Evolutionary conservation across 768 basidiomycete genomes (phyloP).

Genomic region (Leccinum obscurum): DNA sequence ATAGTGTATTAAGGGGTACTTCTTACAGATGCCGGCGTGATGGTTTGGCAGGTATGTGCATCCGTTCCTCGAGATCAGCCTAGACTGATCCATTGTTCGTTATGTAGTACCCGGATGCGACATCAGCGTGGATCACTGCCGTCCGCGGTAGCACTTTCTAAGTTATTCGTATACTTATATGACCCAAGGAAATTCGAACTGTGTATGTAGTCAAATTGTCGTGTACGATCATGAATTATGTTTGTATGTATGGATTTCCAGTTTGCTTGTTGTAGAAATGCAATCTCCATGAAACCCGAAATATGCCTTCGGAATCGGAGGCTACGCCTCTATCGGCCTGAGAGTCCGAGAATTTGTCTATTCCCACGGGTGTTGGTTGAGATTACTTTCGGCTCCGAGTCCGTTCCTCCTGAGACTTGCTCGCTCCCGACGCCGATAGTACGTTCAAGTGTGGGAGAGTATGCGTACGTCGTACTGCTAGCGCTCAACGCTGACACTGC

Average conservation of each 20-base stretch:
- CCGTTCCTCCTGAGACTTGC: not conserved
- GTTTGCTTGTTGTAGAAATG: too few relatives aligned
- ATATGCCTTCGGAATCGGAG: too few relatives aligned
- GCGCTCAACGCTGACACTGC: too few relatives aligned
- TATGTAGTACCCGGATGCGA: slow-evolving; percentile 22
- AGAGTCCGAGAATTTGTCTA: too few relatives aligned
- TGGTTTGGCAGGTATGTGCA: slow-evolving; percentile 38
- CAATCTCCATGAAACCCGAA: too few relatives aligned
- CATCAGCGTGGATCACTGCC: slow-evolving; percentile 36
- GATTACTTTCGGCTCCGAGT: too few relatives aligned
- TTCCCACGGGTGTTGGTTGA: too few relatives aligned
- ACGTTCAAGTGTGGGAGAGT: not conserved
- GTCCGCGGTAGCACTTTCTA: slow-evolving; percentile 13
- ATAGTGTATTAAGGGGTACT: not conserved
- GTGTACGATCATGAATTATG: not conserved
- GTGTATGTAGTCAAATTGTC: not conserved
- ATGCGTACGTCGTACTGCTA: not conserved
- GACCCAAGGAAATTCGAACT: not conserved
- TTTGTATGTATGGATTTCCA: not conserved
- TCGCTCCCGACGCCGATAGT: not conserved
- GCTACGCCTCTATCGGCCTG: too few relatives aligned
- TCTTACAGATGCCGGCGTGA: slow-evolving; percentile 38
- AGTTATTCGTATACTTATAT: not conserved
- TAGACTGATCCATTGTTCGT: not conserved
- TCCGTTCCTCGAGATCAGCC: not conserved